Conservation (phyloP, 2,329 filamentous ascomycete species). For the Claviceps cyperi region DNA sequence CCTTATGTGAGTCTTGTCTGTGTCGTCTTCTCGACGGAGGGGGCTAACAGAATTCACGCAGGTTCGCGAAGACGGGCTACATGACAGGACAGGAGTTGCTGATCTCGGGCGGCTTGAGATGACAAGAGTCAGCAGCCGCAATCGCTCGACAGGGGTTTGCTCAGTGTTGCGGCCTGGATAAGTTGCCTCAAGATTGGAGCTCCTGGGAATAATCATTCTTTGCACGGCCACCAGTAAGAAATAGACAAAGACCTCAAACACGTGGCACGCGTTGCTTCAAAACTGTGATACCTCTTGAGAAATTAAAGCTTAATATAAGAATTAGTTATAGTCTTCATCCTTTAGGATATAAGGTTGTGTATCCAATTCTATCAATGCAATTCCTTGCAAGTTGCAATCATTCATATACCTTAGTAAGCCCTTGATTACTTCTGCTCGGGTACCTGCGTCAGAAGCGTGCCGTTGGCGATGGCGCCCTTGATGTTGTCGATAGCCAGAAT, state of each 20-base stretch:
- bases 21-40: too few species aligned
- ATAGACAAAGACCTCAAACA: too few species aligned
- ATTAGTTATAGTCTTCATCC: neutral
- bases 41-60: neutral
- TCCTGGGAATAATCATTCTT: too few species aligned
- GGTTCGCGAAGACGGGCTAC: constrained; percentile 6
- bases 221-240: too few species aligned
- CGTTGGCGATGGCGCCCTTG: constrained; percentile 15
- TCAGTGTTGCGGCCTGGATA: neutral
- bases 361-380: neutral
- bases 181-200: neutral
- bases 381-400: too few species aligned
- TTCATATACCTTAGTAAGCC: neutral
- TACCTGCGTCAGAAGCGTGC: constrained; percentile 8
- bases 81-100: constrained; percentile 7
- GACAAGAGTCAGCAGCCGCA: neutral
- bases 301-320: neutral
- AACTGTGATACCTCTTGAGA: neutral
- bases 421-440: constrained; percentile 4
- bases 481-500: constrained; percentile 17
- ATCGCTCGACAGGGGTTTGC: neutral
- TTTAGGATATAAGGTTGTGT: neutral
- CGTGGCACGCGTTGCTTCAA: too few species aligned
- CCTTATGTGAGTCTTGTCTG: constrained; percentile 2
- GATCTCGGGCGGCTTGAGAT: constrained; percentile 4